Percentiles rank a stretch among this genome's conserved stretches.
These are phyloP conservation scores for Penicillium waksmanii DNA, from an alignment of 495 filamentous ascomycete species.

Conservation along the genomic window DNA sequence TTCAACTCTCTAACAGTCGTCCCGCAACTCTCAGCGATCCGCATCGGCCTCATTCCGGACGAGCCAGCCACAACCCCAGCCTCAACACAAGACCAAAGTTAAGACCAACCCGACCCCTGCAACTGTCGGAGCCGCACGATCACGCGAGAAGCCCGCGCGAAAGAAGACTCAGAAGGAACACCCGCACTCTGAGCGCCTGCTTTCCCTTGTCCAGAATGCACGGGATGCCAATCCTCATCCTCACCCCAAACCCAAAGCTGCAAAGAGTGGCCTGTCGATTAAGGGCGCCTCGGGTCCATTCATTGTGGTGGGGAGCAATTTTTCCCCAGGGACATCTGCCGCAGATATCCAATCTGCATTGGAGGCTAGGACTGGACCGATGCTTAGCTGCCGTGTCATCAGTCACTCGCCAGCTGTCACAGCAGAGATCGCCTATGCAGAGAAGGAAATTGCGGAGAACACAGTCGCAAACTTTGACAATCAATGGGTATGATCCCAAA, in stretches of 20 bases:
- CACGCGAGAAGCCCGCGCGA: conserved; percentile 34
- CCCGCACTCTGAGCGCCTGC: not conserved
- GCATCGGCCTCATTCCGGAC: conserved; percentile 37
- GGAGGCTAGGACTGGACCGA: conserved; percentile 69
- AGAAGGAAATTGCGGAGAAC: conserved; percentile 75
- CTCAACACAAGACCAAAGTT: conserved; percentile 16
- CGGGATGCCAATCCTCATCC: conserved; percentile 39
- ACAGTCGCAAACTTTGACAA: conserved; percentile 86
- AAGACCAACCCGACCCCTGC: conserved; percentile 26
- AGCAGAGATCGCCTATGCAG: conserved; percentile 81
- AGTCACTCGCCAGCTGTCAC: conserved; percentile 76
- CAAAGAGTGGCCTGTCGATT: conserved; percentile 67
- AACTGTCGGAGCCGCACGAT: conserved; percentile 24
- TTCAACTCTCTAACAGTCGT: conserved; percentile 3
- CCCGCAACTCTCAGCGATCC: conserved; percentile 41
- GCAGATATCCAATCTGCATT: conserved; percentile 92
- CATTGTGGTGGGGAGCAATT: conserved; percentile 84
- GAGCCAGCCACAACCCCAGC: conserved; percentile 40
- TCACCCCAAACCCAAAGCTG: conserved; percentile 17
- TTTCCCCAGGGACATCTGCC: conserved; percentile 89
- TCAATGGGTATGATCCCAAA: conserved; percentile 64
- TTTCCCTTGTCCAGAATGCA: not conserved
- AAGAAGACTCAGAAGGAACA: conserved; percentile 4
- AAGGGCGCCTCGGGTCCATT: conserved; percentile 74
- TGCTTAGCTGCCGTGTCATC: conserved; percentile 72